A percentile compares a stretch with the other conserved stretches of the same genome.
Evolutionary conservation across 805 yeast species (phyloP).

Genomic region (Nematodospora valgi): DNA sequence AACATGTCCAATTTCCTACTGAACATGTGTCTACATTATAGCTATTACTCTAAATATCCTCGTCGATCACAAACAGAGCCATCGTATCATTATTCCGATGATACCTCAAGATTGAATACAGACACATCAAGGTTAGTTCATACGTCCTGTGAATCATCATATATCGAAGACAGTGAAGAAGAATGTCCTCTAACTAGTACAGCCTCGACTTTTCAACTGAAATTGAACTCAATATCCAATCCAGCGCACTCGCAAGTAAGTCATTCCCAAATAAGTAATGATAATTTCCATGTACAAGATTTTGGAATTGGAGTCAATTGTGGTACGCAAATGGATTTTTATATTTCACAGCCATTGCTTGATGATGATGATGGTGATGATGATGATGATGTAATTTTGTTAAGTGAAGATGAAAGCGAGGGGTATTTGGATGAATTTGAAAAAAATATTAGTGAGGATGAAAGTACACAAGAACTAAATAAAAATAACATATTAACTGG

Average conservation of each 20-base stretch:
- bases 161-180: conserved; percentile 17
- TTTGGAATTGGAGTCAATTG: conserved; percentile 1
- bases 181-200: conserved; percentile 10
- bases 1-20: background rate
- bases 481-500: conserved; percentile 1
- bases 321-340: conserved; percentile 1
- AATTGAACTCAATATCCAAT: too few species aligned
- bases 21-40: background rate
- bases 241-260: background rate
- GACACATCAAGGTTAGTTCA: conserved; percentile 1
- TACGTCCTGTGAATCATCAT: conserved; percentile 3
- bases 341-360: conserved; percentile 7
- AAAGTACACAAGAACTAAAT: conserved; percentile 3
- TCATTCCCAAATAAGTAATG: conserved; percentile 7
- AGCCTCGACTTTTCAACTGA: too few species aligned
- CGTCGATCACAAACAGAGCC: background rate
- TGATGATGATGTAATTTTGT: background rate
- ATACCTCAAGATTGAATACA: too few species aligned
- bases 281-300: conserved; percentile 10
- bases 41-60: background rate
- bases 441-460: conserved; percentile 5
- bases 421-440: conserved; percentile 6
- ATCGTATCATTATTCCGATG: too few species aligned
- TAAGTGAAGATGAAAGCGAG: conserved; percentile 2
- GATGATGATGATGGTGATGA: conserved; percentile 3